phyloP scores from a whole-genome alignment of 78 protist species.

The Dictyostelium intermedium region DNA sequence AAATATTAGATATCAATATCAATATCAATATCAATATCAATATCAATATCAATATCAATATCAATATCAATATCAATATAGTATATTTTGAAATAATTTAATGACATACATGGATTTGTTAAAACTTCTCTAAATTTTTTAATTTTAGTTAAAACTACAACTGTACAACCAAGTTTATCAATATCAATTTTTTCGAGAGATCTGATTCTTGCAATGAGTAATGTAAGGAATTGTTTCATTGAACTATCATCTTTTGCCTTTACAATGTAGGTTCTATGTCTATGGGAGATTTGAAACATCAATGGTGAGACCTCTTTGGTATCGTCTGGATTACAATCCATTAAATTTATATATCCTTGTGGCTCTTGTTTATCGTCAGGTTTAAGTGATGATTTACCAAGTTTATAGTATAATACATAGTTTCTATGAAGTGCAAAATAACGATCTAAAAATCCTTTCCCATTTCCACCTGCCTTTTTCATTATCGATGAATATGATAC shows the following conservation, averaged over 20 bases:
- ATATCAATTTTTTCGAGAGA: background rate
- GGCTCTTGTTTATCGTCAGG: slow-evolving; percentile 75
- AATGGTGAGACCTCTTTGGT: slow-evolving; percentile 24
- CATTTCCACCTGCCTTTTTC: slow-evolving; percentile 74
- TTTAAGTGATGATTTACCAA: slow-evolving; percentile 26
- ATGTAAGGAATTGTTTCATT: slow-evolving; percentile 25
- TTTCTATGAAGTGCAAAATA: slow-evolving; percentile 63
- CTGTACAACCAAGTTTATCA: background rate
- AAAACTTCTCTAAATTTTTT: background rate
- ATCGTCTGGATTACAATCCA: slow-evolving; percentile 42
- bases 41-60: no score
- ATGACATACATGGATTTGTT: slow-evolving; percentile 36
- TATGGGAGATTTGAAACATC: slow-evolving; percentile 51
- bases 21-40: no score
- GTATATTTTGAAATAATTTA: no score
- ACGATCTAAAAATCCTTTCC: slow-evolving; percentile 70
- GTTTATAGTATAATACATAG: slow-evolving; percentile 55
- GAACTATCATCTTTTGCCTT: slow-evolving; percentile 48
- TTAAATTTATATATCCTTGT: slow-evolving; percentile 68
- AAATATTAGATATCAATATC: background rate
- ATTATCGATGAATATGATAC: slow-evolving; percentile 47
- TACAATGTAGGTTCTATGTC: slow-evolving; percentile 13
- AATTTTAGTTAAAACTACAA: background rate
- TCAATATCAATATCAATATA: no score
- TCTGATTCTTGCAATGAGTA: slow-evolving; percentile 13